A percentile compares a stretch with the other conserved stretches of the same genome.
Conservation (phyloP, 495 filamentous ascomycete genomes). For the Penicillium diatomitis region DNA sequence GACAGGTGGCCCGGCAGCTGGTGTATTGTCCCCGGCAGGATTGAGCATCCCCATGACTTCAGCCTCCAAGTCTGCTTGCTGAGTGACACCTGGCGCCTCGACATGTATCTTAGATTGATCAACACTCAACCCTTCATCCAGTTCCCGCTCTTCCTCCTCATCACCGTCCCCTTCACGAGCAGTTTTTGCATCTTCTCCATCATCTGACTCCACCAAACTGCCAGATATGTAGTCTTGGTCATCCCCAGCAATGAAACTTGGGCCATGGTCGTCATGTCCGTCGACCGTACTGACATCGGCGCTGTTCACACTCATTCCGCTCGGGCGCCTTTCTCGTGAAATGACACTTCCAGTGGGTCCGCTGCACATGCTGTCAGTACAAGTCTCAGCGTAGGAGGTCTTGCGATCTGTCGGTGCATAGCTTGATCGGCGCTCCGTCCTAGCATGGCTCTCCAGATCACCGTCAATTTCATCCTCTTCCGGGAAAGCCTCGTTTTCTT, state of each 20-base stretch:
- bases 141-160: constrained; percentile 6
- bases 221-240: neutral
- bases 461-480: constrained; percentile 44
- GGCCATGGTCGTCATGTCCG: constrained; percentile 1
- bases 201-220: constrained; percentile 4
- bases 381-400: constrained; percentile 37
- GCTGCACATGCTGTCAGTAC: constrained; percentile 38
- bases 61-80: constrained; percentile 17
- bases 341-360: constrained; percentile 40
- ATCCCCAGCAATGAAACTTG: neutral
- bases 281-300: constrained; percentile 14
- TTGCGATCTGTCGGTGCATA: constrained; percentile 22
- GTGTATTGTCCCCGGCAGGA: constrained; percentile 34
- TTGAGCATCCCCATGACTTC: constrained; percentile 22
- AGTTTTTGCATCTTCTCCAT: constrained; percentile 8
- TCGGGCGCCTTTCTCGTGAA: constrained; percentile 41
- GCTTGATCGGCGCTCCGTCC: constrained; percentile 45
- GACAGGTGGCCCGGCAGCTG: constrained; percentile 36
- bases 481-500: constrained; percentile 52
- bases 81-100: constrained; percentile 1
- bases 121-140: constrained; percentile 4
- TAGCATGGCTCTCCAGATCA: constrained; percentile 39
- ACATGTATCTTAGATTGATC: neutral
- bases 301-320: constrained; percentile 36
- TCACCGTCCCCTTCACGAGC: constrained; percentile 9